These are phyloP conservation scores for Puccinia triticina DNA, from an alignment of 1,284 basidiomycete genomes.

Conservation along the genomic window DNA sequence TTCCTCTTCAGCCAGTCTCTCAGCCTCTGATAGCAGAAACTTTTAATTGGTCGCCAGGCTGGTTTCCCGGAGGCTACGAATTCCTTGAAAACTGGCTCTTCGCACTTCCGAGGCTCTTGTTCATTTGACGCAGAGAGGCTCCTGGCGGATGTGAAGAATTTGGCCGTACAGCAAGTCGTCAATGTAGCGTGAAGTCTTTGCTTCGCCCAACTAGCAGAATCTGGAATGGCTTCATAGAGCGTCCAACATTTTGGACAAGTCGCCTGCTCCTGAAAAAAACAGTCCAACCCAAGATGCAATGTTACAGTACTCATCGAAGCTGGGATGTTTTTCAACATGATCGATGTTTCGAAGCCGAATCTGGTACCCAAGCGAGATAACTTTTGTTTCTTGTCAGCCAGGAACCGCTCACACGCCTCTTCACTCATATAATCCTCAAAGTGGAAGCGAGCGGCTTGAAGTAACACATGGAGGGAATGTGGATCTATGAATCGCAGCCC, in stretches of 20 bases:
- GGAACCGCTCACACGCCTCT: not conserved
- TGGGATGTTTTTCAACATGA: not conserved
- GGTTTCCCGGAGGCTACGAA: not conserved
- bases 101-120: not conserved
- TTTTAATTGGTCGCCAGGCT: conserved; percentile 8
- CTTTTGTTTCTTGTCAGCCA: not conserved
- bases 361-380: not conserved
- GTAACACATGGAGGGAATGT: not conserved
- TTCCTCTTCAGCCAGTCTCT: conserved; percentile 11
- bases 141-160: not conserved
- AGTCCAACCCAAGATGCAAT: not conserved
- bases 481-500: not conserved
- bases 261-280: conserved; percentile 5
- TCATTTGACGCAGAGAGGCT: not conserved
- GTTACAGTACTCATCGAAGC: not conserved
- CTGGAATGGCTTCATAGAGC: conserved; percentile 10
- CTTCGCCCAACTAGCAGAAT: conserved; percentile 4
- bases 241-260: conserved; percentile 1
- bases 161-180: not conserved
- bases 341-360: not conserved
- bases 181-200: conserved; percentile 2
- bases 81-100: conserved; percentile 16
- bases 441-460: conserved; percentile 16
- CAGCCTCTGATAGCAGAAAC: conserved; percentile 19
- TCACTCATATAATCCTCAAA: conserved; percentile 13